Evolutionary conservation across 176 grass and related monocot species (phyloP).

Genomic region (Oryza officinalis): DNA sequence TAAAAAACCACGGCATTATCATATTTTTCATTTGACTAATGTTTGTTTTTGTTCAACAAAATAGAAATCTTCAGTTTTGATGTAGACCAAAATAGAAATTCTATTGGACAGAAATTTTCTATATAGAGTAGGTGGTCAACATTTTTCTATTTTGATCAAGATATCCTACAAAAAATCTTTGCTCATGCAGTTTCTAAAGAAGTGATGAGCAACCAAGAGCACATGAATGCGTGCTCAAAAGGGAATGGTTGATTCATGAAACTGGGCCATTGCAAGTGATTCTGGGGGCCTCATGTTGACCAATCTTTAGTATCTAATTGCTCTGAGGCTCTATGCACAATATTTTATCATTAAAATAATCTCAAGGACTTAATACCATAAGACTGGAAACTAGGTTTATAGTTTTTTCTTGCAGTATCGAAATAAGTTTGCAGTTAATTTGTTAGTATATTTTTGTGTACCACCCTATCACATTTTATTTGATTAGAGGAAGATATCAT

Average conservation of each 20-base stretch:
- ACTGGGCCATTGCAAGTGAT: not conserved
- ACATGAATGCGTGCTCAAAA: not conserved
- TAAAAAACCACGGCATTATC: no score
- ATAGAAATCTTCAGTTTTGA: not conserved
- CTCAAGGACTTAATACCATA: no score
- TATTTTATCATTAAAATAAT: not conserved
- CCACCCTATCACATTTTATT: constrained; percentile 15
- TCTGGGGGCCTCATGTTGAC: not conserved
- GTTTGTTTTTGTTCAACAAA: not conserved
- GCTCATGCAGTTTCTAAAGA: not conserved
- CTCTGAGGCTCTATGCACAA: not conserved
- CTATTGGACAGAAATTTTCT: not conserved
- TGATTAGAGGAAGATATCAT: not conserved
- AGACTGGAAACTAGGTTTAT: not conserved
- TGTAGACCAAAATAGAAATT: not conserved
- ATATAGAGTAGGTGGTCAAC: not conserved
- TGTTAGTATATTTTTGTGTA: not conserved
- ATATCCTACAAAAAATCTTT: not conserved
- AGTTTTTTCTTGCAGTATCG: not conserved
- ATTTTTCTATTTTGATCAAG: not conserved
- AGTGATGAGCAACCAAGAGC: not conserved
- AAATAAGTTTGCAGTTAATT: not conserved
- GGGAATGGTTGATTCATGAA: not conserved
- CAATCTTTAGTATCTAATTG: not conserved
- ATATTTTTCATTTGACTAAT: not conserved